These are phyloP conservation scores for Alternaria novae-zelandiae DNA, from an alignment of 2,329 filamentous ascomycete genomes.

Conservation along the genomic window DNA sequence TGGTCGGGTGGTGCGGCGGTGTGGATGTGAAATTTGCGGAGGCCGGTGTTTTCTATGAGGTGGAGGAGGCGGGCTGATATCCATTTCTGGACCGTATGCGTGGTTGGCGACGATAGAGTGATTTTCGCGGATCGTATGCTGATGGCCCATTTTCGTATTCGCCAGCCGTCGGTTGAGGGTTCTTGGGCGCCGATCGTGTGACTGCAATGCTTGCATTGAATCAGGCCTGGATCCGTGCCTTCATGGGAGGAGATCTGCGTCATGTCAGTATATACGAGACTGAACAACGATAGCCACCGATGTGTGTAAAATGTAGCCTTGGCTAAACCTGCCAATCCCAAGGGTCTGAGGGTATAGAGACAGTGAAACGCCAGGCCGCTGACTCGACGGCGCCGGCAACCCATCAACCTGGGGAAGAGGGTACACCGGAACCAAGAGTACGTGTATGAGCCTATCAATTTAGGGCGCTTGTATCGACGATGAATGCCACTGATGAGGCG, in stretches of 20 bases:
- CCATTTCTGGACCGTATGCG: slow-evolving; percentile 48
- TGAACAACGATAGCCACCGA: too few species aligned
- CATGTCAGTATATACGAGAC: slow-evolving; percentile 13
- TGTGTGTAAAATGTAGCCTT: slow-evolving; percentile 34
- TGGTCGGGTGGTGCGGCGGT: slow-evolving; percentile 1
- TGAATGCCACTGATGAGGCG: slow-evolving; percentile 54
- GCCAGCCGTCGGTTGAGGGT: slow-evolving; percentile 53
- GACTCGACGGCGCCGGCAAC: slow-evolving; percentile 30
- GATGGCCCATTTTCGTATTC: slow-evolving; percentile 59
- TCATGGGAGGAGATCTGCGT: slow-evolving; percentile 7
- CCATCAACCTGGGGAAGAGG: slow-evolving; percentile 42
- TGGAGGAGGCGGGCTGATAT: slow-evolving; percentile 64
- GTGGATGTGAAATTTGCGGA: slow-evolving; percentile 64
- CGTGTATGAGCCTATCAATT: slow-evolving; percentile 48
- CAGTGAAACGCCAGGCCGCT: slow-evolving; percentile 44
- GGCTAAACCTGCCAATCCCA: slow-evolving; percentile 44
- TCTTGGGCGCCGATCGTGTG: slow-evolving; percentile 51
- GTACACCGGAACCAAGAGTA: slow-evolving; percentile 29
- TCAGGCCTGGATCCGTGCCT: slow-evolving; percentile 2
- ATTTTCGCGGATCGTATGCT: slow-evolving; percentile 25
- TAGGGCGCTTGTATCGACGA: slow-evolving; percentile 67
- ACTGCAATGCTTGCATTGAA: slow-evolving; percentile 51
- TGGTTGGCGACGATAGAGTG: slow-evolving; percentile 12
- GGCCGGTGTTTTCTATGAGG: slow-evolving; percentile 61
- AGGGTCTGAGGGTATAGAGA: slow-evolving; percentile 34